phyloP scores from a whole-genome alignment of 2,329 filamentous ascomycete species.

The Ophiocordyceps camponoti-saundersi region DNA sequence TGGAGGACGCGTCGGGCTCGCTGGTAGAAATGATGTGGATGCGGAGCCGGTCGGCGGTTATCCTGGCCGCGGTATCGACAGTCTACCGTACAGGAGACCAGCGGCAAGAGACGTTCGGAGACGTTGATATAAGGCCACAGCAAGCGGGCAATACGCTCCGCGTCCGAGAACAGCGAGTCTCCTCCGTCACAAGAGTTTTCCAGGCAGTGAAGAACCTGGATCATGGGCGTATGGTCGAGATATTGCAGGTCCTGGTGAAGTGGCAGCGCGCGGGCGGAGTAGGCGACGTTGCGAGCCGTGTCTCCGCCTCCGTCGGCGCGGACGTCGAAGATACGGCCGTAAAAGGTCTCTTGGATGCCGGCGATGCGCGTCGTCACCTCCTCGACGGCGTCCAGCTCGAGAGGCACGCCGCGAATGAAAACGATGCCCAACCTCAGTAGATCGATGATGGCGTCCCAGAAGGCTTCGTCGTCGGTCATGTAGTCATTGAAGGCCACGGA shows the following conservation, averaged over 20 bases:
- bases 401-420: conserved; percentile 59
- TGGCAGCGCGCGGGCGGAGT: conserved; percentile 66
- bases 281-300: conserved; percentile 57
- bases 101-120: conserved; percentile 2
- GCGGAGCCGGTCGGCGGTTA: conserved; percentile 14
- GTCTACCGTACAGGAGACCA: conserved; percentile 20
- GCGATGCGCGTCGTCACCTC: conserved; percentile 59
- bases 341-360: conserved; percentile 70
- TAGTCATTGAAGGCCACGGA: conserved; percentile 57
- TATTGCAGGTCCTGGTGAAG: conserved; percentile 93
- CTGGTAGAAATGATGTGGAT: conserved; percentile 31
- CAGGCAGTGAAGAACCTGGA: conserved; percentile 82
- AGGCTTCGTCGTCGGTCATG: conserved; percentile 31
- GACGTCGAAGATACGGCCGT: conserved; percentile 84
- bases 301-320: conserved; percentile 26
- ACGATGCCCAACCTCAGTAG: conserved; percentile 55
- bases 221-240: conserved; percentile 57
- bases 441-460: conserved; percentile 44
- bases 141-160: conserved; percentile 38
- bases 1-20: conserved; percentile 37
- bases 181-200: conserved; percentile 66
- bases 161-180: conserved; percentile 73
- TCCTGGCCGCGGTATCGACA: conserved; percentile 56
- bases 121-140: conserved; percentile 9
- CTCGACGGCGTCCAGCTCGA: conserved; percentile 46